Evolutionary conservation across 805 yeast species (phyloP).

Genomic region (Zygotorulaspora chibaensis): DNA sequence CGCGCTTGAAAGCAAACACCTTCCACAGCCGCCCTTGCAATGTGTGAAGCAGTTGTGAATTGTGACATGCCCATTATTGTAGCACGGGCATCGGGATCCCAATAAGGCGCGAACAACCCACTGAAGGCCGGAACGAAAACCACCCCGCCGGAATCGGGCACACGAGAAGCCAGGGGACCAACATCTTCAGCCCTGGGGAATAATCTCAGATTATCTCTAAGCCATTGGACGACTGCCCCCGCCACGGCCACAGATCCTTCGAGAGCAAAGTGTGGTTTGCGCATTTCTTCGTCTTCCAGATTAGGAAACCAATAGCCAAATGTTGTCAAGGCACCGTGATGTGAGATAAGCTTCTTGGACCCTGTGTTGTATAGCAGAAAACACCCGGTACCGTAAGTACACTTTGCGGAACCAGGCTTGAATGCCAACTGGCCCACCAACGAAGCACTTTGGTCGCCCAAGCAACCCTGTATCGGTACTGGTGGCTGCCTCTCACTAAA

Average conservation of each 20-base stretch:
- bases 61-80: slow-evolving; percentile 91
- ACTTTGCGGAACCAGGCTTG: slow-evolving; percentile 79
- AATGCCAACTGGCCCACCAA: slow-evolving; percentile 89
- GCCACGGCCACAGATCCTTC: slow-evolving; percentile 98
- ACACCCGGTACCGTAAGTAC: slow-evolving; percentile 96
- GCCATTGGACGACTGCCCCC: slow-evolving; percentile 91
- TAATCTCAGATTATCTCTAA: slow-evolving; percentile 81
- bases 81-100: slow-evolving; percentile 92
- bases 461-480: slow-evolving; percentile 80
- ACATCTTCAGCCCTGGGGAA: slow-evolving; percentile 80
- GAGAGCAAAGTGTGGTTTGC: slow-evolving; percentile 74
- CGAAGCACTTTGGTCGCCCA: slow-evolving; percentile 94
- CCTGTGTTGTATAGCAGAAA: slow-evolving; percentile 89
- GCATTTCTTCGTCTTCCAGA: slow-evolving; percentile 41
- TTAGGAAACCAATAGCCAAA: slow-evolving; percentile 86
- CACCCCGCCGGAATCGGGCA: slow-evolving; percentile 80
- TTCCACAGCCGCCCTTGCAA: slow-evolving; percentile 91
- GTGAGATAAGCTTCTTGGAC: slow-evolving; percentile 57
- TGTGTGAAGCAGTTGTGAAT: slow-evolving; percentile 85
- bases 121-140: slow-evolving; percentile 93
- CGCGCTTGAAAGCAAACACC: slow-evolving; percentile 93
- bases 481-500: slow-evolving; percentile 48
- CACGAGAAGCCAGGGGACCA: slow-evolving; percentile 84
- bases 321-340: slow-evolving; percentile 83
- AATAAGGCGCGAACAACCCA: slow-evolving; percentile 92